Conservation (phyloP, 1,284 basidiomycete genomes). For the Ustilago sp. region DNA sequence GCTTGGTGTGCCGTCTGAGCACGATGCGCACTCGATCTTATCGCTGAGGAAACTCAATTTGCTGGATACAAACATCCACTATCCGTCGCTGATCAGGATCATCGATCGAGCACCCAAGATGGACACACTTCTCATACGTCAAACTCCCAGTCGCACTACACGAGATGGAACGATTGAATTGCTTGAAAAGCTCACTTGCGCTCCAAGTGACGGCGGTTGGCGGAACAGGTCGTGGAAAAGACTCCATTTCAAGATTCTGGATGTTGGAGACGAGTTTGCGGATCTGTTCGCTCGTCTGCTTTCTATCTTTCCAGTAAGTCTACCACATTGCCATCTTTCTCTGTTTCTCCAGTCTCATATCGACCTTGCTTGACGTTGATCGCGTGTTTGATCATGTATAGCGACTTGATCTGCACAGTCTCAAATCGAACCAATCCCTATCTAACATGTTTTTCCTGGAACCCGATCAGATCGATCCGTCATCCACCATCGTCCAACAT, state of each 20-base stretch:
- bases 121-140: slow-evolving; percentile 23
- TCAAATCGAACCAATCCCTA: slow-evolving; percentile 23
- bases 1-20: background rate
- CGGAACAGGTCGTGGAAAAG: slow-evolving; percentile 12
- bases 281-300: slow-evolving; percentile 24
- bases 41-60: slow-evolving; percentile 32
- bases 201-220: slow-evolving; percentile 3
- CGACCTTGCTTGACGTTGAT: background rate
- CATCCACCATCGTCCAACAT: slow-evolving; percentile 13
- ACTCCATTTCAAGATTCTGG: slow-evolving; percentile 17
- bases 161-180: slow-evolving; percentile 23
- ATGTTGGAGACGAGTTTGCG: slow-evolving; percentile 30
- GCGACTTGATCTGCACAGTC: slow-evolving; percentile 18
- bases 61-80: slow-evolving; percentile 31
- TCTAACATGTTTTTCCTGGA: slow-evolving; percentile 19
- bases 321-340: background rate
- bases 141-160: slow-evolving; percentile 23
- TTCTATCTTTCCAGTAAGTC: slow-evolving; percentile 23
- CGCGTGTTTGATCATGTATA: background rate
- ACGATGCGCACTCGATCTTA: background rate
- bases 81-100: slow-evolving; percentile 9
- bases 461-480: slow-evolving; percentile 1
- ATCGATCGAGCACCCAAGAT: slow-evolving; percentile 10
- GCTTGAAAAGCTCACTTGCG: slow-evolving; percentile 11
- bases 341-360: background rate